Base-by-base conservation (phyloP, 2,329 filamentous ascomycete genomes). In the Trichoderma sp. region DNA sequence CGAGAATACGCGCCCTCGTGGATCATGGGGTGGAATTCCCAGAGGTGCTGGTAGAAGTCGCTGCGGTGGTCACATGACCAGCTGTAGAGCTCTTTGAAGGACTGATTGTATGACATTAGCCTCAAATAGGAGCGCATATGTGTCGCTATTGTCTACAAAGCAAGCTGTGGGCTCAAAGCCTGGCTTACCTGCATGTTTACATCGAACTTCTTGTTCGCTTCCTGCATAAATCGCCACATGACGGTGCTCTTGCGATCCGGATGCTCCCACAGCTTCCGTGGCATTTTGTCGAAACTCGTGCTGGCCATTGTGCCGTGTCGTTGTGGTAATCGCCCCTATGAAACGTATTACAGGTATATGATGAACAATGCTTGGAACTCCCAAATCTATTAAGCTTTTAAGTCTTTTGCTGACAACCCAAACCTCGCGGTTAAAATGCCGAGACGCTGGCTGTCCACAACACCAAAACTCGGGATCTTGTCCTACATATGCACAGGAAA, bases 221-320 rank as follows among this genome's bases (percentile, higher is more conserved):
- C 79, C 73, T 90, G 85, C 83, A 91, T 89, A 75, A 93, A 91
- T 59, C 81, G 78, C 79, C 86, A 90, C 84, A 93, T 91, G 37
- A 83, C 79, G 1, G 90, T 92, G 70, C 81, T 83, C 74, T 86
- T 76, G 18, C 88, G 88, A 72, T 87, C 76, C 1, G 87, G 83
- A 73, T 91, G 89, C 78, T 90, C 87, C 90, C 90, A 91, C 66
- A 91, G 84, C 82, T 90, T 90, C 68, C 86, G 82, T 5, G 87
- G 87, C 65, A 83, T 74, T 65, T 75, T 76, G 46, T 73, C 71
- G 13, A 77, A 65, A 55, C 78, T 77, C 78, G 80, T 81, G 43
- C 52, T 71, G 0, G 63, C 54, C 32, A 66, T 66, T 37, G 28
- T 7, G 64, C 14, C 46, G n/a, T 21, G 4, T 49, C 14, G 21